These are phyloP conservation scores for Aspergillus sp. DNA, from an alignment of 2,329 filamentous ascomycete species.

Conservation along the genomic window DNA sequence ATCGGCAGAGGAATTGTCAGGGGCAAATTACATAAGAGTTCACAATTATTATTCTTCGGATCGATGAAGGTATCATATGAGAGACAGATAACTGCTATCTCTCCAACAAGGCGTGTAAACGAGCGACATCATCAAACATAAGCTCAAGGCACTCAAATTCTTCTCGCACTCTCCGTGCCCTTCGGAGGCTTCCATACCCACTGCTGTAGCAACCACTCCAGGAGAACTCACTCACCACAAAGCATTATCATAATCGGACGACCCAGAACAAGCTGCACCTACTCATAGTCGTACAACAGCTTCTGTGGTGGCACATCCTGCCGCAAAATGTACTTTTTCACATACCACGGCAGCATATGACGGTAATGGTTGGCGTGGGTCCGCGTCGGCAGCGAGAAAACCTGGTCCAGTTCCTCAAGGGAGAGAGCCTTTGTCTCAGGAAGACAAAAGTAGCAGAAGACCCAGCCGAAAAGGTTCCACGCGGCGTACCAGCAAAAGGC, in stretches of 20 bases:
- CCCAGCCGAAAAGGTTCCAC: slow-evolving; percentile 43
- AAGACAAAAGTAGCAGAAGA: slow-evolving; percentile 18
- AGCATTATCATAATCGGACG: neutral
- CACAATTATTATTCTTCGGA: no score
- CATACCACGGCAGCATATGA: slow-evolving; percentile 29
- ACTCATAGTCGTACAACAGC: slow-evolving; percentile 25
- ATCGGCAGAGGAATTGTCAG: no score
- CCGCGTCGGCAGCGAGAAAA: slow-evolving; percentile 52
- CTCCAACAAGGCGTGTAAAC: no score
- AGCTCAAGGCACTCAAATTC: no score
- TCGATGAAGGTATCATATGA: no score
- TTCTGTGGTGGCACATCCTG: slow-evolving; percentile 26
- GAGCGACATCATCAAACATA: no score
- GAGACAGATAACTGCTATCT: no score
- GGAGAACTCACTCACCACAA: neutral
- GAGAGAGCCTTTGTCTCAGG: slow-evolving; percentile 43
- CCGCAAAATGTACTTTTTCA: slow-evolving; percentile 25
- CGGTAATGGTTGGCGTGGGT: slow-evolving; percentile 36
- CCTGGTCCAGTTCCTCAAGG: slow-evolving; percentile 50
- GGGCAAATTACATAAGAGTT: no score
- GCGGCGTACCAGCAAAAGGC: slow-evolving; percentile 52
- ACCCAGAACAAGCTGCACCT: neutral
- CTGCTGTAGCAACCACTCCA: neutral
- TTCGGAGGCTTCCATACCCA: neutral
- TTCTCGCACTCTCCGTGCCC: no score